Evolutionary conservation across 1,139 yeast species (phyloP).

Genomic region (Waltiozyma sp.): DNA sequence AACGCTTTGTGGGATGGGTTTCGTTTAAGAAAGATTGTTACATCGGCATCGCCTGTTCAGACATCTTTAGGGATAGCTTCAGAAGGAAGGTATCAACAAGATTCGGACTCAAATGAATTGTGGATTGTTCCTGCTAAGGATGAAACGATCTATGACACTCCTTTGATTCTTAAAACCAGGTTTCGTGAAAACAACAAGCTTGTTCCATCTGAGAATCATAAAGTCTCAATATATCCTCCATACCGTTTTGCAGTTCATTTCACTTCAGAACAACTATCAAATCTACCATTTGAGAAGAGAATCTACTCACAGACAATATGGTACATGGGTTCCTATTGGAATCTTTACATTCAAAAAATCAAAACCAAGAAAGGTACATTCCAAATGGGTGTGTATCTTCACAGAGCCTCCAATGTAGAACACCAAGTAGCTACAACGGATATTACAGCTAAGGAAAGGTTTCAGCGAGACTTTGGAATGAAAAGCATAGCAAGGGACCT

Average conservation of each 20-base stretch:
- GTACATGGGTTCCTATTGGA: slow-evolving; percentile 52
- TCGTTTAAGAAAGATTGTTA: background rate
- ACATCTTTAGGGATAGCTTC: background rate
- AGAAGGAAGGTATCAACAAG: background rate
- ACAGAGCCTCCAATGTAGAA: slow-evolving; percentile 27
- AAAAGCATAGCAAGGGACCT: slow-evolving; percentile 1
- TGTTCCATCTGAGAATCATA: slow-evolving; percentile 8
- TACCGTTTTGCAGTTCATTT: slow-evolving; percentile 42
- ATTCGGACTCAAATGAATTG: background rate
- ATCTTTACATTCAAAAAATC: slow-evolving; percentile 37
- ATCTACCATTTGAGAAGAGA: slow-evolving; percentile 32
- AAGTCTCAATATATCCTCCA: slow-evolving; percentile 37
- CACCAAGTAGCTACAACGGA: background rate
- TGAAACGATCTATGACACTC: slow-evolving; percentile 30
- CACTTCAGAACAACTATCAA: slow-evolving; percentile 21
- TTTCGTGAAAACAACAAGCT: slow-evolving; percentile 2
- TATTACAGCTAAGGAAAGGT: background rate
- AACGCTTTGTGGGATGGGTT: slow-evolving; percentile 24
- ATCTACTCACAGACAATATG: slow-evolving; percentile 40
- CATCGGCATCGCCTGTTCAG: background rate
- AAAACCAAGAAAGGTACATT: slow-evolving; percentile 26
- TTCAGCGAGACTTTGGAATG: background rate
- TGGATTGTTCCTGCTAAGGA: slow-evolving; percentile 32
- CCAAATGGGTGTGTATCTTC: slow-evolving; percentile 44
- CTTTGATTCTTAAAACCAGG: slow-evolving; percentile 11